A percentile compares a stretch with the other conserved stretches of the same genome.
Conservation (phyloP, 169 alveolate species). For the Eimeria falciformis region DNA sequence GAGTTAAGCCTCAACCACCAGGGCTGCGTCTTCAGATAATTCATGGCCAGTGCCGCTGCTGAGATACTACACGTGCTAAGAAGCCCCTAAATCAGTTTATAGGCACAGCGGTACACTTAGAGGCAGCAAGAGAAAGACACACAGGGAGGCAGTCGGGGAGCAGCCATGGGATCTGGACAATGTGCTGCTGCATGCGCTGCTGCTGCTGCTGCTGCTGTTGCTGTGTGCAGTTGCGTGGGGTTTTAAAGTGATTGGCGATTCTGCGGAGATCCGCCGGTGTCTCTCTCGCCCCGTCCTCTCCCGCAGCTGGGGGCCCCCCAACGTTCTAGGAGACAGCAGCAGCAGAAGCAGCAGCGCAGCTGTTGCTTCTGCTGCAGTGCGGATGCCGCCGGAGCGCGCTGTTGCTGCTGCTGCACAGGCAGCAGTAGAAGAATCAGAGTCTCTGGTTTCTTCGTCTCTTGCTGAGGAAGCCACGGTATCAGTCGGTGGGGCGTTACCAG, state of each 20-base stretch:
- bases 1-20: too few relatives aligned
- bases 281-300: not conserved
- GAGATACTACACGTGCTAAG: too few relatives aligned
- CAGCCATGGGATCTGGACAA: too few relatives aligned
- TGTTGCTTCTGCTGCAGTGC: slow-evolving; percentile 13
- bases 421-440: not conserved
- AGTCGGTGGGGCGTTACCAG: not conserved
- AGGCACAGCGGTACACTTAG: too few relatives aligned
- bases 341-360: slow-evolving; percentile 7
- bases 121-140: not conserved
- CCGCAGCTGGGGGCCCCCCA: not conserved
- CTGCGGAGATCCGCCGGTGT: slow-evolving; percentile 39
- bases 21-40: too few relatives aligned
- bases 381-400: not conserved
- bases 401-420: slow-evolving; percentile 17
- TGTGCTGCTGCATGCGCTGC: slow-evolving; percentile 26
- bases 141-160: not conserved
- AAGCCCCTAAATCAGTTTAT: too few relatives aligned
- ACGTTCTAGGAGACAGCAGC: slow-evolving; percentile 12
- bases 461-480: not conserved
- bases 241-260: slow-evolving; percentile 1
- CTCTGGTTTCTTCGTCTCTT: not conserved
- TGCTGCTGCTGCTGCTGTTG: slow-evolving; percentile 59
- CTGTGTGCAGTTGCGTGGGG: slow-evolving; percentile 57
- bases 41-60: too few relatives aligned